These are phyloP conservation scores for Psidium guajava DNA, from an alignment of 345 rosid species.

Conservation along the genomic window DNA sequence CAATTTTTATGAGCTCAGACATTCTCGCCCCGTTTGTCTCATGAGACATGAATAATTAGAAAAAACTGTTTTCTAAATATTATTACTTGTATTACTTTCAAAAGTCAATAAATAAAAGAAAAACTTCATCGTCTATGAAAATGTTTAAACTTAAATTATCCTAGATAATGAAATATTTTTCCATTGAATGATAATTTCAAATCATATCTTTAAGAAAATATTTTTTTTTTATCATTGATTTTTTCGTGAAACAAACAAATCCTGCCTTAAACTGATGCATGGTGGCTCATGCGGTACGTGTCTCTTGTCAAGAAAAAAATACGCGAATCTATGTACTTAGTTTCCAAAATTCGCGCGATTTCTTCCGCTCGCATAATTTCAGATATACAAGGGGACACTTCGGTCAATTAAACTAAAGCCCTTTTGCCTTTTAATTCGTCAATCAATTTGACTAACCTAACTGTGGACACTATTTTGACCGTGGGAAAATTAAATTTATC, in stretches of 20 bases:
- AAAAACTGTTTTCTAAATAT: background rate
- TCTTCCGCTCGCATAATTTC: background rate
- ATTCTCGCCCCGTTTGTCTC: background rate
- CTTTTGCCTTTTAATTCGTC: background rate
- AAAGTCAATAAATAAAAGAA: background rate
- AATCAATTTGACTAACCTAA: background rate
- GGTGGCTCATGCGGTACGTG: background rate
- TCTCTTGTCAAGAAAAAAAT: background rate
- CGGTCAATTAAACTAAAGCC: background rate
- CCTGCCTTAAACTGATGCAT: accelerated
- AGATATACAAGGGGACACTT: background rate
- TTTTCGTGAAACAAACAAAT: accelerated
- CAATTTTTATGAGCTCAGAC: background rate
- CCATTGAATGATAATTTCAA: background rate
- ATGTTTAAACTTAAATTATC: too few species aligned
- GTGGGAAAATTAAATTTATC: background rate
- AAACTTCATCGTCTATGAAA: too few species aligned
- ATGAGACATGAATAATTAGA: background rate
- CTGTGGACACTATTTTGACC: background rate
- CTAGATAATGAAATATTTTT: background rate
- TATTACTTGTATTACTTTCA: too few species aligned
- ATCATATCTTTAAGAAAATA: background rate
- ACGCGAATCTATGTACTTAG: background rate
- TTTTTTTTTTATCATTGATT: background rate
- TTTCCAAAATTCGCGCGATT: background rate